These are phyloP conservation scores for Trypanosoma melophagium DNA, from an alignment of 208 protist genomes.

Conservation along the genomic window DNA sequence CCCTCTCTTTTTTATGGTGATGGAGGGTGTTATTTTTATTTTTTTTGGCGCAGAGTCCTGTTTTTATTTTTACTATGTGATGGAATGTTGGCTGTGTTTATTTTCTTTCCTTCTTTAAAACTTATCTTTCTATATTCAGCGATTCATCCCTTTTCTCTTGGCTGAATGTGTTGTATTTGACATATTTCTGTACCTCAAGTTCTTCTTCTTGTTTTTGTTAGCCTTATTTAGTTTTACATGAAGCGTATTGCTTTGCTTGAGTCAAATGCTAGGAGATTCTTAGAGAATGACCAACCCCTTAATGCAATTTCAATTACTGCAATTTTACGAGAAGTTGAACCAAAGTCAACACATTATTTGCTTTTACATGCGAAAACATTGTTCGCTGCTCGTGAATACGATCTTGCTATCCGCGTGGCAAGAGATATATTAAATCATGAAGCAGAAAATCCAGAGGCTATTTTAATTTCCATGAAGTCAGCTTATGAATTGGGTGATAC, in stretches of 20 bases:
- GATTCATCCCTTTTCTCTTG: too few relatives aligned
- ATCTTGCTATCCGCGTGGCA: conserved; percentile 49
- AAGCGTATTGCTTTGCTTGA: conserved; percentile 25
- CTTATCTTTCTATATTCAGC: too few relatives aligned
- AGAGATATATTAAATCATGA: conserved; percentile 29
- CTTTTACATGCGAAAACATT: conserved; percentile 51
- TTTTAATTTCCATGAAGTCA: conserved; percentile 60
- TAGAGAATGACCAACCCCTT: conserved; percentile 52
- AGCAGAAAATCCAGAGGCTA: conserved; percentile 34
- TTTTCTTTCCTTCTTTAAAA: too few relatives aligned
- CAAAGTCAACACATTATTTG: conserved; percentile 30
- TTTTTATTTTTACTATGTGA: too few relatives aligned
- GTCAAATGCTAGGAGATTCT: conserved; percentile 32
- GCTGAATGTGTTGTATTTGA: neutral
- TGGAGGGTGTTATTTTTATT: too few relatives aligned
- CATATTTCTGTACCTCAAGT: neutral
- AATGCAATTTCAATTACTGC: conserved; percentile 70
- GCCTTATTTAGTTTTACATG: conserved; percentile 17
- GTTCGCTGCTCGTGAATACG: conserved; percentile 68
- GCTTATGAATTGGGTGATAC: conserved; percentile 72
- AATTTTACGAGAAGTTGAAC: conserved; percentile 54
- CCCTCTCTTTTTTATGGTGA: too few relatives aligned
- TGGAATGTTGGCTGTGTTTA: too few relatives aligned
- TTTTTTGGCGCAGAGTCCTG: too few relatives aligned
- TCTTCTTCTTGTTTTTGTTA: neutral